Evolutionary conservation across 306 rosid genomes (phyloP).

Genomic region (Adenanthera pavonina): DNA sequence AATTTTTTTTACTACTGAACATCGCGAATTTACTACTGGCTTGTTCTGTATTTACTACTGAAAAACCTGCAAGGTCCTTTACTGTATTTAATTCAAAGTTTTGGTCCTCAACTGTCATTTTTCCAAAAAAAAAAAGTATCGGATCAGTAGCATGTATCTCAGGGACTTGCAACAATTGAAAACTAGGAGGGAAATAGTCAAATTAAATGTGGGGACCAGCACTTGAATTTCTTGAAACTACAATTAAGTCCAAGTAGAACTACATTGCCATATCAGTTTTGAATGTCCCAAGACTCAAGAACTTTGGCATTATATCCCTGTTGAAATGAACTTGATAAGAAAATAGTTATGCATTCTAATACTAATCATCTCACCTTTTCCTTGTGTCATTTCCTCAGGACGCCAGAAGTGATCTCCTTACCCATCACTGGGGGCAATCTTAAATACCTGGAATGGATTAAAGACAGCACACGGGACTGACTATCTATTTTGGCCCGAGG

Average conservation of each 20-base stretch:
- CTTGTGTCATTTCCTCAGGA: constrained; percentile 56
- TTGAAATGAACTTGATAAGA: constrained; percentile 7
- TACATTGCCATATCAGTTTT: background rate
- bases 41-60: too few species aligned
- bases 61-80: too few species aligned
- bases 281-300: constrained; percentile 7
- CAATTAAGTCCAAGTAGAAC: background rate
- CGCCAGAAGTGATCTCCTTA: constrained; percentile 92
- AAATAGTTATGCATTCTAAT: background rate
- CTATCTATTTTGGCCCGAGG: constrained; percentile 35
- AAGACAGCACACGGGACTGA: constrained; percentile 90
- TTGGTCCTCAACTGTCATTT: too few species aligned
- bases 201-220: background rate
- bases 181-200: background rate
- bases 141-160: background rate
- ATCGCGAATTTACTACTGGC: too few species aligned
- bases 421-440: constrained; percentile 68
- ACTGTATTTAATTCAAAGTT: too few species aligned
- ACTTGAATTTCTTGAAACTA: background rate
- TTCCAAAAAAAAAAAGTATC: too few species aligned
- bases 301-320: constrained; percentile 19
- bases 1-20: too few species aligned
- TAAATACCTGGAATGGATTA: constrained; percentile 47
- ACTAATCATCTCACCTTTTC: constrained; percentile 29
- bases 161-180: background rate